Percentiles rank a stretch among this genome's conserved stretches.
phyloP scores from a whole-genome alignment of 1,139 yeast species.

The Candida sojae region DNA sequence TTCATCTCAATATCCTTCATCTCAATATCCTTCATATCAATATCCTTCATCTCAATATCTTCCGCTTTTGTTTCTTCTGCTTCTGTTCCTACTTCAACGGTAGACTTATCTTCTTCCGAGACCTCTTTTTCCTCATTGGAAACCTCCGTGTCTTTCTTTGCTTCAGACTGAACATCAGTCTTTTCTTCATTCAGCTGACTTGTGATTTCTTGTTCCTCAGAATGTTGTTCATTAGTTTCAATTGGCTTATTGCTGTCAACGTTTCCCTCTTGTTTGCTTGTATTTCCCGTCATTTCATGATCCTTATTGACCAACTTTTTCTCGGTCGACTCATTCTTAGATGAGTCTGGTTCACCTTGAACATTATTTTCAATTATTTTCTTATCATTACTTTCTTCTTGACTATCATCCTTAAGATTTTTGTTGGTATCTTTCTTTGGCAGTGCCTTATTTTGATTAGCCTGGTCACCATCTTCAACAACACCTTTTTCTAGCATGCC shows the following conservation, averaged over 20 bases:
- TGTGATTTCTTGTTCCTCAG: no score
- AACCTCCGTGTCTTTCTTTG: not conserved
- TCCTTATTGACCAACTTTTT: no score
- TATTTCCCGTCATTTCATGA: no score
- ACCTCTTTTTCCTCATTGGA: conserved; percentile 4
- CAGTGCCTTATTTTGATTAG: conserved; percentile 2
- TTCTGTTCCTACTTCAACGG: conserved; percentile 6
- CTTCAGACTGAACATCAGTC: no score
- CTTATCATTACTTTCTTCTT: not conserved
- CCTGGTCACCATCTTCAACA: conserved; percentile 2
- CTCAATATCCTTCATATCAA: not conserved
- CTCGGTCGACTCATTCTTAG: conserved; percentile 4
- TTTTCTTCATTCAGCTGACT: no score
- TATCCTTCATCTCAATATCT: not conserved
- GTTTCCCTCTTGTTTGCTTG: no score
- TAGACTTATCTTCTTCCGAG: conserved; percentile 6
- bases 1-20: not conserved
- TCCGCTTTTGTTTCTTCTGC: not conserved
- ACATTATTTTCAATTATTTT: not conserved
- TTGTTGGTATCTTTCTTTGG: conserved; percentile 2
- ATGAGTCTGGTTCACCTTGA: conserved; percentile 8
- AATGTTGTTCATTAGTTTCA: no score
- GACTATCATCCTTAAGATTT: conserved; percentile 2
- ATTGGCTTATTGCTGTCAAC: no score
- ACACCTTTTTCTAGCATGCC: not conserved